Percentiles rank a stretch among this genome's conserved stretches.
phyloP scores from a whole-genome alignment of 2,329 filamentous ascomycete genomes.

The Cercospora sp. region DNA sequence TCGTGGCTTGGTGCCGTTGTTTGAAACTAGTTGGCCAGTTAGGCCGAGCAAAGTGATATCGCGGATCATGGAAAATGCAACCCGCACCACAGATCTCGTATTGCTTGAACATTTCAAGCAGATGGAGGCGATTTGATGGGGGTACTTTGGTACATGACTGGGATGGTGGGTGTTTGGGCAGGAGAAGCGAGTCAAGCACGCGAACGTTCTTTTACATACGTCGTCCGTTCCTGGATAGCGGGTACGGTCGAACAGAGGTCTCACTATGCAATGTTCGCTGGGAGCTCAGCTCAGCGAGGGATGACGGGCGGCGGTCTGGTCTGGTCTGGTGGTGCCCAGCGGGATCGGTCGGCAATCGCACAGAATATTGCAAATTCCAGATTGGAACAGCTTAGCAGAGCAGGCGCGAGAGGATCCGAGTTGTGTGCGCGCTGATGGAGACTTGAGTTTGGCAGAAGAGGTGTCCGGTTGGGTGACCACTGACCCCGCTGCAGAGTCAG shows the following conservation, averaged over 20 bases:
- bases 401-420: neutral
- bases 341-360: neutral
- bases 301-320: neutral
- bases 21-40: neutral
- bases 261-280: neutral
- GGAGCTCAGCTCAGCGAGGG: neutral
- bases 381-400: neutral
- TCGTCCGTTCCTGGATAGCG: neutral
- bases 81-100: conserved; percentile 2
- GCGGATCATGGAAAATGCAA: neutral
- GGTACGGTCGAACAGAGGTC: neutral
- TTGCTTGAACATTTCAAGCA: neutral
- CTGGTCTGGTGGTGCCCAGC: neutral
- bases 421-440: neutral
- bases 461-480: neutral
- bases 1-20: conserved; percentile 2
- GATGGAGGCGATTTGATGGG: neutral
- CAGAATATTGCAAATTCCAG: neutral
- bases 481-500: neutral
- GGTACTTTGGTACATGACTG: conserved; percentile 9
- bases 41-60: conserved; percentile 4
- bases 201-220: neutral
- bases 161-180: neutral
- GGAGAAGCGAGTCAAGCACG: neutral
- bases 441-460: conserved; percentile 3